Evolutionary conservation across 2,329 filamentous ascomycete species (phyloP), one percentile per base, ranked within the genome.

Genomic region (Monosporascus sp.): DNA sequence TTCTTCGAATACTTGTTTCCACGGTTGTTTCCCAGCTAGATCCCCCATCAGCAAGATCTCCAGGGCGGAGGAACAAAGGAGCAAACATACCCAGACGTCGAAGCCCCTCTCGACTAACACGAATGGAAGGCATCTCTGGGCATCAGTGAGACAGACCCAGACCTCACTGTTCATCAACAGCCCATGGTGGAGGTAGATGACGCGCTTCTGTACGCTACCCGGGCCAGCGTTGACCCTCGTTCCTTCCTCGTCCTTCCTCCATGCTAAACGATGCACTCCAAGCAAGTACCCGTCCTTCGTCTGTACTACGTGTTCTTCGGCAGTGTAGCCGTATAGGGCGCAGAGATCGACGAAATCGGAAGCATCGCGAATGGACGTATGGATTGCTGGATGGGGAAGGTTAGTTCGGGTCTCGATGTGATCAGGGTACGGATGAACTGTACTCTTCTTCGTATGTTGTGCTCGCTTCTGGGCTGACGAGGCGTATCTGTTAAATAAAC

Each of bases 1-100:
- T 99, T 99, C 71, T 97, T 99, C 46, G 91, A 96, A 73, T 99
- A 99, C 69, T 99, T 99, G 79, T 99, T 99, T 48, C 94, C 94
- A 37, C 94, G 86, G 66, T 99, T 99, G 70, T 99, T 99, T 49
- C 94, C 94, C 57, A 99, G 79, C 89, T 89, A 54, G 31, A 15
- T 18, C 8, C 6, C 38, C 8, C 3, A 49, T 73, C 50, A 72
- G 65, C 55, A 49, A 49, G 46, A 38, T 9, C n/a, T 22, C 15
- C 15, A 24, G 17, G 18, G n/a, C 44, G 69, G 48, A 71, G 65
- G 47, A 45, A 25, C n/a, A 15, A 24, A 25, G 25, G 36, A 25
- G 52, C 31, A 45, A 36, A 74, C 82, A 63, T 72, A 88, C 85
- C 90, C 94, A 99, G 59, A 97, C 93, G 74, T 99, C 94, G 63